Evolutionary conservation across 192 early-diverging fungal genomes (phyloP).

Genomic region (Backusella macrospora): DNA sequence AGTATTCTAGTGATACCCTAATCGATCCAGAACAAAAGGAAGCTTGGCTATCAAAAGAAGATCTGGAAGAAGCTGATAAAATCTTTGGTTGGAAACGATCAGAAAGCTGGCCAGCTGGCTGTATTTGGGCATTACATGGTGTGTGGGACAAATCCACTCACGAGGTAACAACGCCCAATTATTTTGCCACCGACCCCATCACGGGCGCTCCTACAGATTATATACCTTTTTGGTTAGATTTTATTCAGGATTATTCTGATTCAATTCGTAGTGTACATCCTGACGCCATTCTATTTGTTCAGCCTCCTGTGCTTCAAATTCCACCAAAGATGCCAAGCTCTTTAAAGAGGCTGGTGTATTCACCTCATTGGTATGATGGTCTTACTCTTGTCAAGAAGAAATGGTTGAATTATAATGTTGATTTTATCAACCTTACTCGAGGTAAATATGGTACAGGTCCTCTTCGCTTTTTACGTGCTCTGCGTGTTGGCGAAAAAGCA

Average conservation of each 20-base stretch:
- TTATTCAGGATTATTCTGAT: conserved; percentile 41
- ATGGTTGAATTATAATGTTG: conserved; percentile 60
- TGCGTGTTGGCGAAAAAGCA: conserved; percentile 55
- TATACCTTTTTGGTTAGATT: conserved; percentile 45
- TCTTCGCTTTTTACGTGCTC: conserved; percentile 45
- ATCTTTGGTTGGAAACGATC: conserved; percentile 50
- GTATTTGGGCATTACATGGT: conserved; percentile 59
- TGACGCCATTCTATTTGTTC: conserved; percentile 58
- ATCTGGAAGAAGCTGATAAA: conserved; percentile 37
- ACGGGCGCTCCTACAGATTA: conserved; percentile 40
- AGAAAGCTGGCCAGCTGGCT: conserved; percentile 42
- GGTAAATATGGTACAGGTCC: conserved; percentile 52
- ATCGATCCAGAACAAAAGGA: conserved; percentile 48
- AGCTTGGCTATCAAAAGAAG: conserved; percentile 46
- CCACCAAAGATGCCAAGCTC: conserved; percentile 50
- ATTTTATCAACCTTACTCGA: conserved; percentile 57
- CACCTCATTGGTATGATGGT: conserved; percentile 65
- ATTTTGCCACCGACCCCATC: conserved; percentile 50
- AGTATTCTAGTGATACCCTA: conserved; percentile 32
- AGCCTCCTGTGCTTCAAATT: conserved; percentile 54
- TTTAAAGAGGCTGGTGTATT: conserved; percentile 50
- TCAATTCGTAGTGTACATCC: conserved; percentile 48
- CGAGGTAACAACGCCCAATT: conserved; percentile 38
- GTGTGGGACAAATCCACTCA: conserved; percentile 48
- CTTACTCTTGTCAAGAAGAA: conserved; percentile 62